Base-by-base conservation (phyloP, 805 yeast genomes). In the Pichia kluyveri region DNA sequence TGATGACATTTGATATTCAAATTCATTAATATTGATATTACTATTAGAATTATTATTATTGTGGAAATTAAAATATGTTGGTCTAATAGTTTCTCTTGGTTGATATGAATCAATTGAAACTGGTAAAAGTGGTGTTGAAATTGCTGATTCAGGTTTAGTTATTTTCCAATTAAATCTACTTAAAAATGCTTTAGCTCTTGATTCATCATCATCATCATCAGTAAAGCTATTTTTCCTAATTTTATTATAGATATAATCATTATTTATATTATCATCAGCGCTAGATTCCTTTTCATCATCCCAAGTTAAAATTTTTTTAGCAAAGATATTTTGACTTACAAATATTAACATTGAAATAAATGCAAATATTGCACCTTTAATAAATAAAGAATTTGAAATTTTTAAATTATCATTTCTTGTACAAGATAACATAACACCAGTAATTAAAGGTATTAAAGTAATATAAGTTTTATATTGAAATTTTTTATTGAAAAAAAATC, bases 401-500 rank as follows among this genome's bases (percentile, higher is more conserved):
- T 58, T 51, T 30, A 60, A 42, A 45, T 51, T 57, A 40, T 49
- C 53, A 42, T 70, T 68, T 41, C 75, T 71, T 49, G 81, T 75
- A 61, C 91, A 84, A 5, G 86, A 79, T 59, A 89, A 68, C 76
- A 89, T 87, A 50, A 91, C 96, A 17, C 99, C 99, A 30, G 74
- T 46, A 40, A 90, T 77, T 51, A 91, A 71, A 0, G 98, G 96
- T 0, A 83, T 56, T 59, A 91, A 70, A 1, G 98, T 85, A 45
- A 82, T 53, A 60, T 91, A 91, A 2, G 97, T 89, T 57, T 76
- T 72, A 10, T 58, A 44, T 46, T 73, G 72, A 71, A 86, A 91
- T 42, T 69, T 66, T 43, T 71, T 75, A 31, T 74, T 70, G 60
- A 83, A 84, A 38, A 83, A 47, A 12, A 81, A 51, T 54, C 85